These are phyloP conservation scores for Acmispon strigosus DNA, from an alignment of 306 rosid genomes.

Conservation along the genomic window DNA sequence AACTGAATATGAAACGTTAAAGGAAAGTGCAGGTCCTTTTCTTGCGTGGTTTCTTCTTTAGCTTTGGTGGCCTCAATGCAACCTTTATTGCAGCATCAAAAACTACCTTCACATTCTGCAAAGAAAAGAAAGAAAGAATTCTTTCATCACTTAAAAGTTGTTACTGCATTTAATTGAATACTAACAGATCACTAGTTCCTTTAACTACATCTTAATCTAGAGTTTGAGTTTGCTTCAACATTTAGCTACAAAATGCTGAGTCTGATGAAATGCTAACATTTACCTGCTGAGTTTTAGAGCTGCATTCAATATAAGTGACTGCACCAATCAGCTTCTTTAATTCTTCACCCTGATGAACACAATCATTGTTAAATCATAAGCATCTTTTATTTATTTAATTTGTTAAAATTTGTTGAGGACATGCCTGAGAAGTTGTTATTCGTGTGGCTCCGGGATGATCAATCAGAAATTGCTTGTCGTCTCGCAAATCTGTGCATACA, in stretches of 20 bases:
- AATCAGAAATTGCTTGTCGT: constrained; percentile 49
- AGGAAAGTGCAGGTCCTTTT: constrained; percentile 33
- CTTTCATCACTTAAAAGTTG: background rate
- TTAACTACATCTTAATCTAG: background rate
- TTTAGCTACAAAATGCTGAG: background rate
- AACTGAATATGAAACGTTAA: constrained; percentile 14
- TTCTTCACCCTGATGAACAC: constrained; percentile 70
- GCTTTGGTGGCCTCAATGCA: constrained; percentile 43
- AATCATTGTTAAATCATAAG: background rate
- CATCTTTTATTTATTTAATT: background rate
- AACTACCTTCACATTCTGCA: constrained; percentile 50
- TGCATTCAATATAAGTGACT: constrained; percentile 71
- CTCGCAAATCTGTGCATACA: constrained; percentile 51
- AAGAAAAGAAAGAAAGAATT: background rate
- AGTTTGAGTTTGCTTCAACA: background rate
- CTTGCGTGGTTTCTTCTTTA: constrained; percentile 41
- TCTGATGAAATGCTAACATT: background rate
- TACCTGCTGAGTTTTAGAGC: constrained; percentile 95
- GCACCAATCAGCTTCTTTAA: constrained; percentile 86
- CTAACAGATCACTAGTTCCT: background rate
- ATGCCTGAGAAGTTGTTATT: constrained; percentile 56
- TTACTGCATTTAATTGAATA: background rate
- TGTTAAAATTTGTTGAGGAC: background rate
- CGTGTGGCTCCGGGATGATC: constrained; percentile 56
- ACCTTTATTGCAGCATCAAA: constrained; percentile 52